A percentile compares a stretch with the other conserved stretches of the same genome.
Evolutionary conservation across 1,139 yeast species (phyloP).

Genomic region (Tardiomyces digboiensis): DNA sequence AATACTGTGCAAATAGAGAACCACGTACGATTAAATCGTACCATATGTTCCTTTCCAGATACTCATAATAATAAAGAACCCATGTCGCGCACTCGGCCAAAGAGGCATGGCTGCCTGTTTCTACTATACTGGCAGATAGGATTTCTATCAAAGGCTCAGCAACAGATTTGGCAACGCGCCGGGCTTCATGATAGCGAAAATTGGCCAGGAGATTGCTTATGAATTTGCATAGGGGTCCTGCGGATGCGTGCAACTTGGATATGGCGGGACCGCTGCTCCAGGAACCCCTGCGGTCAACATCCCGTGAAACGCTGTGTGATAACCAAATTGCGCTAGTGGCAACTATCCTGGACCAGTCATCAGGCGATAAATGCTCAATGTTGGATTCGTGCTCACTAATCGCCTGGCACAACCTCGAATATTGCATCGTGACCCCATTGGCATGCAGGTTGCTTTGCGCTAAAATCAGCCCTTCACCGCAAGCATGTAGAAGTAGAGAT

Average conservation of each 20-base stretch:
- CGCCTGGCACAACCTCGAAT: background rate
- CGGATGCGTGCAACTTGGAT: background rate
- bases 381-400: background rate
- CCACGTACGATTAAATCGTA: background rate
- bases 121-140: background rate
- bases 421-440: background rate
- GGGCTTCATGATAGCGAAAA: background rate
- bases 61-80: background rate
- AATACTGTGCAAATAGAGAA: background rate
- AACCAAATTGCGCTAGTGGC: background rate
- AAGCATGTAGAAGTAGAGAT: background rate
- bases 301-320: background rate
- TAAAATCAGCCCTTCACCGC: background rate
- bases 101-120: background rate
- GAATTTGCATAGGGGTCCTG: background rate
- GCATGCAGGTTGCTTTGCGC: background rate
- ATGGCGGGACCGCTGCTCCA: background rate
- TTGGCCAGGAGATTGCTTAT: background rate
- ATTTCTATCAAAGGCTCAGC: background rate
- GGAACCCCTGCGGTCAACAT: background rate
- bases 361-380: background rate
- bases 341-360: background rate
- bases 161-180: background rate
- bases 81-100: background rate
- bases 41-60: background rate